Evolutionary conservation across 805 yeast genomes (phyloP), one percentile per base, ranked within the genome.

Genomic region (Starmerella sp.): DNA sequence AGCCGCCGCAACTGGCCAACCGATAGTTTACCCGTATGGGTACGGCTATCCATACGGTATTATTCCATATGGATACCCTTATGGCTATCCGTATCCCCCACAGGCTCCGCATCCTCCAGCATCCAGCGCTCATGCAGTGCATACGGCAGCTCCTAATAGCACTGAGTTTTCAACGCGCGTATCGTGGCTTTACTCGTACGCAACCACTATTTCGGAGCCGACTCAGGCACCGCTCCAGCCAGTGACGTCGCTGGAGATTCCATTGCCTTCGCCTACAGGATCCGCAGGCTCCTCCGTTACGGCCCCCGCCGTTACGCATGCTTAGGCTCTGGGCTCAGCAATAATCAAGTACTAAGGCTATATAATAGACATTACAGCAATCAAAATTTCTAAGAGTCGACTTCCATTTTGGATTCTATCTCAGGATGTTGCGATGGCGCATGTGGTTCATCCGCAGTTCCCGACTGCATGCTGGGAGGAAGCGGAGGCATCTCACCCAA

Each of bases 401-500:
- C 15, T 13, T 42, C 46, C 46, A 42, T 42, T 14, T 42, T 22
- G 15, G 46, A 22, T 30, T 34, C 44, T 44, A 48, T 13, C 15
- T 15, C 38, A n/a, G 37, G 14, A 2, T n/a, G 14, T n/a, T 17
- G 6, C 22, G 5, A 6, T 31, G 48, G 10, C 30, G 28, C 30
- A 8, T 45, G 38, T 15, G 38, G 28, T 15, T 22, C 53, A 7
- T 15, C 22, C 39, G 42, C 42, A 34, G 9, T 11, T 14, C 22
- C 39, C 32, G 46, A 47, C 30, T 48, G 59, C 48, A 60, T 29
- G 36, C 58, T 54, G 1, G 48, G 53, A 6, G 62, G 62, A 29
- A 60, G 43, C 4, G 62, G 62, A 45, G 62, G 62, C 42, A 60
- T 34, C 3, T 48, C 60, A 6, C 53, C 58, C 5, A 55, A 50